These are phyloP conservation scores for Bertia moriformis DNA, from an alignment of 2,329 filamentous ascomycete genomes.

Conservation along the genomic window DNA sequence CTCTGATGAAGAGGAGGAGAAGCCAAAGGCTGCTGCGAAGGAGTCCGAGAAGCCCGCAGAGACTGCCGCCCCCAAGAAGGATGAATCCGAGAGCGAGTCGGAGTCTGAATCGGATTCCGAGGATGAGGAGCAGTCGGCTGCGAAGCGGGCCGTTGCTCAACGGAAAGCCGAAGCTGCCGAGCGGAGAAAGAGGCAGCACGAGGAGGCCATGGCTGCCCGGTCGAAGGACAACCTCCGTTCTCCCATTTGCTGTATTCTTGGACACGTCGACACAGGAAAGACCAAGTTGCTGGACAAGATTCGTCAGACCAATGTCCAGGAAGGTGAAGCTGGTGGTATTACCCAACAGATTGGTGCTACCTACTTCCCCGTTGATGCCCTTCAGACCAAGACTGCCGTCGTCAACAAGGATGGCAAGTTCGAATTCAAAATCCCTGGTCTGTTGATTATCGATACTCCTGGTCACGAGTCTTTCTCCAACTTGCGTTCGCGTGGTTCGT, in stretches of 20 bases:
- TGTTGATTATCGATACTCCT: conserved; percentile 92
- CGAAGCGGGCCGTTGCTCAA: conserved; percentile 56
- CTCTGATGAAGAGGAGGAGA: conserved; percentile 52
- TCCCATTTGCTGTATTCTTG: conserved; percentile 98
- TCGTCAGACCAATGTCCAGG: conserved; percentile 94
- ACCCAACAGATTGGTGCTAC: conserved; percentile 99
- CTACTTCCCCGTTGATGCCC: conserved; percentile 91
- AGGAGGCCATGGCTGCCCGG: conserved; percentile 77
- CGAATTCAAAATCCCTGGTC: conserved; percentile 93
- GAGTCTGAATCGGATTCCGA: conserved; percentile 47
- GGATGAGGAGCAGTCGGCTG: conserved; percentile 63
- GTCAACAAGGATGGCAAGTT: conserved; percentile 83
- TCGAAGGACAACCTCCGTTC: conserved; percentile 92
- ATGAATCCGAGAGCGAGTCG: conserved; percentile 26
- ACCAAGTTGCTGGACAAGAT: conserved; percentile 99
- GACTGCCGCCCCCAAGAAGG: conserved; percentile 3
- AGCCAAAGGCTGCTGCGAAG: conserved; percentile 12
- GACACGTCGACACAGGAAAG: conserved; percentile 99
- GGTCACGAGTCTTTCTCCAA: conserved; percentile 99
- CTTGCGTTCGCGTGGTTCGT: conserved; percentile 87
- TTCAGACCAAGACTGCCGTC: conserved; percentile 81
- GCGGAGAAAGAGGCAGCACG: conserved; percentile 74
- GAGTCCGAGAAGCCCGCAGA: neutral
- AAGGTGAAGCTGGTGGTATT: conserved; percentile 97
- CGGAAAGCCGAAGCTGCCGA: conserved; percentile 81